Base-by-base conservation (phyloP, 1,139 yeast species). In the Suhomyces panamericanus region DNA sequence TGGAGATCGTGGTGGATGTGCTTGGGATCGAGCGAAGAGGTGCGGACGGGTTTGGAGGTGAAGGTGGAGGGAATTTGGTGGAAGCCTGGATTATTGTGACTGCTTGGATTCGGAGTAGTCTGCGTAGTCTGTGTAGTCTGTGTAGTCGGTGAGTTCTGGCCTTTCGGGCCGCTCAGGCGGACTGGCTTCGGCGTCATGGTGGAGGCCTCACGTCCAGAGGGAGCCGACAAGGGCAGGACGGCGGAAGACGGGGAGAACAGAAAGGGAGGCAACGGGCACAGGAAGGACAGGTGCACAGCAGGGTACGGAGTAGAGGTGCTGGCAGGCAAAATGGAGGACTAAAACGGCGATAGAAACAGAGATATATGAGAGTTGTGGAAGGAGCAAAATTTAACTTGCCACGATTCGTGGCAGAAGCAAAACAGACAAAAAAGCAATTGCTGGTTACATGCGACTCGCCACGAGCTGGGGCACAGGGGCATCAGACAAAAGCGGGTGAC, bases 21-120 rank as follows among this genome's bases (percentile, higher is more conserved):
- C 15, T 24, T 28, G 6, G 52, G 50, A 26, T 46, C 47, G 29
- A 50, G 35, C 28, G 48, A 42, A 13, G 52, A 45, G 20, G 52
- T 51, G 37, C 52, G 47, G 10, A 43, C 39, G 6, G 45, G 38
- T 15, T 32, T 29, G 32, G 48, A 30, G 20, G 17, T 39, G n/a
- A 35, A 38, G 16, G 41, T 30, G 35, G 34, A 13, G 13, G 24
- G 24, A 5, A 7, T 20, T 2, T 4, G 24, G 8, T 13, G 13
- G n/a, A 22, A 17, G 35, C 15, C n/a, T n/a, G n/a, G n/a, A n/a
- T n/a, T n/a, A n/a, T n/a, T n/a, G n/a, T n/a, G n/a, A n/a, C n/a
- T n/a, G n/a, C n/a, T n/a, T n/a, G n/a, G n/a, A n/a, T n/a, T n/a
- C n/a, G n/a, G n/a, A n/a, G n/a, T n/a, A n/a, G n/a, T n/a, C n/a